Base-by-base conservation (phyloP, 2,329 filamentous ascomycete genomes). In the Colletotrichum gigasporum region DNA sequence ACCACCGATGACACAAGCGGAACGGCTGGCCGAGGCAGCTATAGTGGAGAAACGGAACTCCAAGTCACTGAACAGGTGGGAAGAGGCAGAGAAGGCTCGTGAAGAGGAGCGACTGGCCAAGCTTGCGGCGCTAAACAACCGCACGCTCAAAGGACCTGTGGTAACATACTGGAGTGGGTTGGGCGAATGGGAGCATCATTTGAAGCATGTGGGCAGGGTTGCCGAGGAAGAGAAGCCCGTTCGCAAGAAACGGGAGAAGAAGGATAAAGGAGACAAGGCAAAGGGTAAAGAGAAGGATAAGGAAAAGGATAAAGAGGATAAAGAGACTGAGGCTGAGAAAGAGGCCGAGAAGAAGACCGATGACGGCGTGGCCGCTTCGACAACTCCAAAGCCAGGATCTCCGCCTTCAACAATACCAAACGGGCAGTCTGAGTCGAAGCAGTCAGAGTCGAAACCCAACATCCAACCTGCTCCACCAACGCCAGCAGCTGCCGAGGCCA, bases 141-240 rank as follows among this genome's bases (percentile, higher is more conserved):
- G 94, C 50, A 93, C 91, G 52, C 85, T 98, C 8, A 90, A 95
- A 56, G 96, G 96, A 0, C 93, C 96, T 0, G 93, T 97, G 10
- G 90, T 97, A 41, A 93, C 92, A 2, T 95, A 92, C 76, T 97
- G 94, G 91, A 98, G 94, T 76, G 96, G 95, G n/a, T 87, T 93
- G 67, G 92, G 92, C 32, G 88, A 92, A 70, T 95, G 93, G 86
- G 85, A 90, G 58, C 90, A 93, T 71, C 91, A 90, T 73, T 81
- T 94, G 72, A 90, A 87, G 72, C 85, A 87, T 66, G 85, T 93
- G 37, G 92, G 92, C 39, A 89, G 86, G 69, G 83, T 90, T 35
- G 84, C 83, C 2, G 83, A 89, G 66, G 86, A 90, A 71, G 87
- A 89, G 72, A 87, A 86, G 71, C 81, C 82, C 12, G 73, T 74